Base-by-base conservation (phyloP, 306 rosid species). In the Trifolium dubium region DNA sequence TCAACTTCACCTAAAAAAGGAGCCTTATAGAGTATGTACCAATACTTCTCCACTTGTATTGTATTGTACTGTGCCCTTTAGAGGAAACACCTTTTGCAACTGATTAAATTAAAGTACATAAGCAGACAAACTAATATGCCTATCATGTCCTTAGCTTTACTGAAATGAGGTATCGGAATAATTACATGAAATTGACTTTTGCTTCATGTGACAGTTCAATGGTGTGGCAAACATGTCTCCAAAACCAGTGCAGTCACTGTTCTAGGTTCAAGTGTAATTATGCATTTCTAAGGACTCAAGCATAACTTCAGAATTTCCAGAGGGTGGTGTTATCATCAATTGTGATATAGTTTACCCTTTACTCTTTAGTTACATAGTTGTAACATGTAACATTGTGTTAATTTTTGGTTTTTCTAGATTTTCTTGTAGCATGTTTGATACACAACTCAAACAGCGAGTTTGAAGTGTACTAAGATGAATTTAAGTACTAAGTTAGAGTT, bases 141-240 rank as follows among this genome's bases (percentile, higher is more conserved):
- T 56, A 14, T 54, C 60, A 15, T 31, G 37, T 41, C 56, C 53
- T 73, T 68, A 23, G 64, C 50, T 35, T 60, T 59, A 59, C 28
- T 67, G 60, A 47, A 75, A 59, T 51, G 60, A 61, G 60, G 39
- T 9, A 9, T 19, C n/a, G 49, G 31, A 28, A 78, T 51, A 49
- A 10, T 34, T 46, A 75, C 53, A 29, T 76, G 79, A 76, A 55
- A 14, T 14, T 44, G 60, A 81, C 32, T 37, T 71, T 30, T 81
- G 79, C 61, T 54, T 83, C 41, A 29, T 39, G 34, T 84, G 78
- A 68, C 96, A 92, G 98, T 92, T 86, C 87, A 88, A 92, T 64
- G 44, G 89, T 44, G 92, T 92, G 77, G 91, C 98, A 62, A 71
- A 77, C 8, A 70, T 90, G 58, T 74, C 92, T n/a, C 73, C 77